Evolutionary conservation across 176 grass and related monocot species (phyloP).

Genomic region (Avena insularis): DNA sequence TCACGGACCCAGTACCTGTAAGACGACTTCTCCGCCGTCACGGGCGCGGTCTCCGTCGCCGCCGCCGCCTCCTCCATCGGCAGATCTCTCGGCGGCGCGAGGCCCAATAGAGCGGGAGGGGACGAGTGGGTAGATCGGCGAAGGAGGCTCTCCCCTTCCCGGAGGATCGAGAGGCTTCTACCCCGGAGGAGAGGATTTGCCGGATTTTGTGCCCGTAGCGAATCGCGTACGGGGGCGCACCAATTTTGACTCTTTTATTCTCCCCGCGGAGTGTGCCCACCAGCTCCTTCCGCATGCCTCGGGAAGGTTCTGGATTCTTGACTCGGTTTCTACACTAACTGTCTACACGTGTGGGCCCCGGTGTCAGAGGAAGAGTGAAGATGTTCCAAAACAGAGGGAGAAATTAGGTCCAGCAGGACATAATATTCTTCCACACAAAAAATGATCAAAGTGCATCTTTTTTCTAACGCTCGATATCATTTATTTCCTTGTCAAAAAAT

Average conservation of each 20-base stretch:
- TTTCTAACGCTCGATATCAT: too few species aligned
- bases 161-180: slow-evolving; percentile 20
- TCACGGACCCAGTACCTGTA: slow-evolving; percentile 95
- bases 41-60: not conserved
- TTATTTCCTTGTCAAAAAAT: too few species aligned
- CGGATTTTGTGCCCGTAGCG: not conserved
- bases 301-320: slow-evolving; percentile 25
- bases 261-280: not conserved
- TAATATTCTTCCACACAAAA: too few species aligned
- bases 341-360: not conserved
- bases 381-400: too few species aligned
- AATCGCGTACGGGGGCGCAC: not conserved
- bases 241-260: slow-evolving; percentile 17
- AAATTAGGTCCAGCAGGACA: not conserved
- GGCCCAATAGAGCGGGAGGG: not conserved
- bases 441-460: too few species aligned
- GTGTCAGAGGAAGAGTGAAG: not conserved
- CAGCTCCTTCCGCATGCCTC: slow-evolving; percentile 39
- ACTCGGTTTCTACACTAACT: not conserved
- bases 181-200: not conserved
- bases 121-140: not conserved
- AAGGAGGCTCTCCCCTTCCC: not conserved
- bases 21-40: slow-evolving; percentile 58
- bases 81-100: slow-evolving; percentile 16
- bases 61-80: slow-evolving; percentile 58